Conservation (phyloP, 2,329 filamentous ascomycete genomes). For the Penicillium nordicum region DNA sequence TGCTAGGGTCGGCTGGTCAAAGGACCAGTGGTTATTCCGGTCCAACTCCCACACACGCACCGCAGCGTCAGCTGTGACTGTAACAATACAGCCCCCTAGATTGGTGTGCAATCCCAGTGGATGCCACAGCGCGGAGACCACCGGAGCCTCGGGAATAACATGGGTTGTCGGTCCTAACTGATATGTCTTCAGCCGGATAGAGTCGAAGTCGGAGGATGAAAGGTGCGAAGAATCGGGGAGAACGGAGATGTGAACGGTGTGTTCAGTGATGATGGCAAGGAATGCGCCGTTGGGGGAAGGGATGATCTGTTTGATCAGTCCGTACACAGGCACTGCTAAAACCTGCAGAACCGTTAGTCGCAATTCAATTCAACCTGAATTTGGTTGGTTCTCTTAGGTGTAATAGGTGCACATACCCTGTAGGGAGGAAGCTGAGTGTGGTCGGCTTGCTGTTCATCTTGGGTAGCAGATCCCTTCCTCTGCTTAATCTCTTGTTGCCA, state of each 20-base stretch:
- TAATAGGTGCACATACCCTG: constrained; percentile 24
- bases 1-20: constrained; percentile 76
- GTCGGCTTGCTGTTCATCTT: constrained; percentile 22
- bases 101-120: constrained; percentile 67
- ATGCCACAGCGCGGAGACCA: constrained; percentile 86
- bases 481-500: constrained; percentile 43
- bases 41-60: constrained; percentile 90
- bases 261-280: constrained; percentile 78
- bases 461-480: constrained; percentile 25
- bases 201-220: constrained; percentile 61
- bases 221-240: constrained; percentile 78
- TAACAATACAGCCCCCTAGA: constrained; percentile 76
- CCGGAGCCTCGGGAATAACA: constrained; percentile 76
- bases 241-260: constrained; percentile 84
- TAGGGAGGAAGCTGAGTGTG: constrained; percentile 37
- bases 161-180: constrained; percentile 91
- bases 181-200: constrained; percentile 78
- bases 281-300: constrained; percentile 79
- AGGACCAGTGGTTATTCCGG: constrained; percentile 77
- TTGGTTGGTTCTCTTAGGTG: not conserved
- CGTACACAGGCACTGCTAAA: constrained; percentile 72
- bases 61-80: constrained; percentile 81
- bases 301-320: constrained; percentile 78
- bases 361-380: not conserved
- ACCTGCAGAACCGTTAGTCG: constrained; percentile 48